Conservation (phyloP, 2,329 filamentous ascomycete species). For the Sclerotinia borealis region DNA sequence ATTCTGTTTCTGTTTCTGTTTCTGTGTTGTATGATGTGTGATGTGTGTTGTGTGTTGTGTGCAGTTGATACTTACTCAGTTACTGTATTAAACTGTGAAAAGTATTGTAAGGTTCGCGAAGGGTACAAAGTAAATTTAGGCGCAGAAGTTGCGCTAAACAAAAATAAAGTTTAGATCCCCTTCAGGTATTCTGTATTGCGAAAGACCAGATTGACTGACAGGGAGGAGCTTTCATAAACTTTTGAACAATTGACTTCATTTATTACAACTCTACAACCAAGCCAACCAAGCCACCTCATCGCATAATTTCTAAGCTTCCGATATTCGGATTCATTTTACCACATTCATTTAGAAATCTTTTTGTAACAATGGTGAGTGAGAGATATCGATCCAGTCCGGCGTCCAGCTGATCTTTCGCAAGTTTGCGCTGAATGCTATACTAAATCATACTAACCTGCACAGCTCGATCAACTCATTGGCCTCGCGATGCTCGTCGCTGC, state of each 20-base stretch:
- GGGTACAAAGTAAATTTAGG: not conserved
- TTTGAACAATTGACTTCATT: slow-evolving; percentile 1
- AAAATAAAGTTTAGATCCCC: slow-evolving; percentile 14
- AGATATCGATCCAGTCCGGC: not conserved
- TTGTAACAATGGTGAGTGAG: slow-evolving; percentile 34
- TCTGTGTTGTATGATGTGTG: too few relatives aligned
- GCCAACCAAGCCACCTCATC: not conserved
- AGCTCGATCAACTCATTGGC: slow-evolving; percentile 88
- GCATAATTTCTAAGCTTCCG: not conserved
- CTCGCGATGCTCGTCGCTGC: slow-evolving; percentile 71
- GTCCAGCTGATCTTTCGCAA: not conserved
- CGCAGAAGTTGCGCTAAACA: slow-evolving; percentile 11
- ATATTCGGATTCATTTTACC: slow-evolving; percentile 16
- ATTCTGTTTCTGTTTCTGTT: too few relatives aligned
- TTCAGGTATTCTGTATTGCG: too few relatives aligned
- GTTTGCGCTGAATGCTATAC: not conserved
- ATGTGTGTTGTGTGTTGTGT: too few relatives aligned
- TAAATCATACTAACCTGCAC: slow-evolving; percentile 17
- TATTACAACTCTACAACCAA: not conserved
- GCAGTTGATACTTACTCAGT: too few relatives aligned
- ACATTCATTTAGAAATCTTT: slow-evolving; percentile 26
- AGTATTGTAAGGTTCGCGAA: not conserved
- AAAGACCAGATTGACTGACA: slow-evolving; percentile 11
- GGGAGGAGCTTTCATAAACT: not conserved
- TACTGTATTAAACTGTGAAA: too few relatives aligned